Evolutionary conservation across 768 basidiomycete genomes (phyloP), one percentile per base, ranked within the genome.

Genomic region (Tricholoma sp.): DNA sequence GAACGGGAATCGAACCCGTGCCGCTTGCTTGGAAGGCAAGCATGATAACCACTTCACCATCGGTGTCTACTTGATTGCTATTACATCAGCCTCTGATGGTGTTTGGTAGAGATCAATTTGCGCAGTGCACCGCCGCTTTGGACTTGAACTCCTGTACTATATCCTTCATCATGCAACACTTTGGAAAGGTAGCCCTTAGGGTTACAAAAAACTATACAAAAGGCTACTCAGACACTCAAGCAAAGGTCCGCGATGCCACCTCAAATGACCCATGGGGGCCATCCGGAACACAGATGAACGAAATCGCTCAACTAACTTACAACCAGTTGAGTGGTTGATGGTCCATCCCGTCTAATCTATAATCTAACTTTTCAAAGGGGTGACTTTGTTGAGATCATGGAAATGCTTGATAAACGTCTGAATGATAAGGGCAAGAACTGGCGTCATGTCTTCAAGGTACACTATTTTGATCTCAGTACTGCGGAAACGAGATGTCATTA

Each of bases 341-440:
- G 29, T 46, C 37, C 19, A 43, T 60, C 34, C 32, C 16, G 35
- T 31, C 56, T 53, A 19, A 60, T 35, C 37, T 49, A 16, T 11
- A n/a, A 12, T 45, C 50, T 27, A 32, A 37, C 24, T 39, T 22
- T 45, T 50, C n/a, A 16, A 56, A 82, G 94, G 73, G 89, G 86
- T 58, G 95, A 98, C 66, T 99, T 99, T 70, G 94, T 98, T 11
- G 97, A 99, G 75, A 92, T 99, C 67, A 98, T 99, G 94, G 97
- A 99, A 78, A 97, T 98, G 93, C 81, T 99, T 50, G 97, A 98
- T 74, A 98, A 99, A 74, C 86, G 97, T 52, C 76, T 99, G 60
- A 94, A 94, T 64, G 97, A 99, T 77, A 98, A 97, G 79, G 97
- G 97, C 35, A 98, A 98, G 84, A 98, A 98, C 66, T 99, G 97